A percentile compares a stretch with the other conserved stretches of the same genome.
Conservation (phyloP, 139 green algal genomes). For the Coelastrella sp. region DNA sequence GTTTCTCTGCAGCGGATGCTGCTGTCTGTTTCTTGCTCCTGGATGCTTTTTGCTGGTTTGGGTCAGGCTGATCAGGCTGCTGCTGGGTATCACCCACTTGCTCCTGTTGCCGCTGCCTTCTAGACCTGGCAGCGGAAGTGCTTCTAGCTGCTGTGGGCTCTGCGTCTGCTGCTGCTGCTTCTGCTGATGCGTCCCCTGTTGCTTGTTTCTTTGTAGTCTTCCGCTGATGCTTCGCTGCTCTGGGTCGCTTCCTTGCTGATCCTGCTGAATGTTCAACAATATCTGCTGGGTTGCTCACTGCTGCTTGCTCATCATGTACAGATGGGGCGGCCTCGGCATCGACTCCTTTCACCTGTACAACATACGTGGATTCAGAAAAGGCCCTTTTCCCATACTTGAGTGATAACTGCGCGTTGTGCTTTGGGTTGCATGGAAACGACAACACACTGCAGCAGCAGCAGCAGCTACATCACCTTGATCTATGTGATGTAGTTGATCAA, state of each 20-base stretch:
- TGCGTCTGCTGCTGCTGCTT: background rate
- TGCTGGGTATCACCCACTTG: background rate
- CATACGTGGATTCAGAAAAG: too few relatives aligned
- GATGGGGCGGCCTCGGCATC: too few relatives aligned
- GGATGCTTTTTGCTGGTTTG: background rate
- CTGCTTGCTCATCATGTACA: too few relatives aligned
- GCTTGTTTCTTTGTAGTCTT: background rate
- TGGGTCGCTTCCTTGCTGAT: background rate
- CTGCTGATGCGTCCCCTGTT: background rate
- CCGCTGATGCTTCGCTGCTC: background rate
- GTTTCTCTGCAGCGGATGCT: slow-evolving; percentile 12
- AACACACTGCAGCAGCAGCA: too few relatives aligned
- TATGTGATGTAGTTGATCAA: too few relatives aligned
- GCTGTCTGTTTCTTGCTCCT: background rate
- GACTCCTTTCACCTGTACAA: too few relatives aligned
- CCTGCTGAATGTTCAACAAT: background rate
- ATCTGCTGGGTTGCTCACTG: background rate
- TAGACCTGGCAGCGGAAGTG: background rate
- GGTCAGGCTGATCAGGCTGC: background rate
- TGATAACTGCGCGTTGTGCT: too few relatives aligned
- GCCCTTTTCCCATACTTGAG: too few relatives aligned
- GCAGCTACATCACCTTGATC: too few relatives aligned
- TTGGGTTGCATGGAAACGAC: too few relatives aligned
- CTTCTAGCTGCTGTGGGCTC: background rate
- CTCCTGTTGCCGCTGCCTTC: background rate